Conservation (phyloP, 768 basidiomycete species). For the Suillus fuscotomentosus region DNA sequence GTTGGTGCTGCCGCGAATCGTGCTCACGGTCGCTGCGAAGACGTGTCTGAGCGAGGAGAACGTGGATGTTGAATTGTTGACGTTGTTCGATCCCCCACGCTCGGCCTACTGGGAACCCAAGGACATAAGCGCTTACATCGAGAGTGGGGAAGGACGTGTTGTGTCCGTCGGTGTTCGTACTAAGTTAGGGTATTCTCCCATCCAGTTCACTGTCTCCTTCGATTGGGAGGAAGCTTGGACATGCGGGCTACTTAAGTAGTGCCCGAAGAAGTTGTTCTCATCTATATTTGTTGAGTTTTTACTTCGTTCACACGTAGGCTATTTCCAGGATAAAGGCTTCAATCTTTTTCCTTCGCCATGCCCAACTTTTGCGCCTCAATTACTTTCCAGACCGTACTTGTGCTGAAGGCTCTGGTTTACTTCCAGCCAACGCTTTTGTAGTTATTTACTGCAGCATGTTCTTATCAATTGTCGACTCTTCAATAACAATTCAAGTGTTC, state of each 20-base stretch:
- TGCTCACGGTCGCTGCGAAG: background rate
- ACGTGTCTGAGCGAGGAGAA: background rate
- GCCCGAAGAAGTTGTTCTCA: background rate
- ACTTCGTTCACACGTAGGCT: background rate
- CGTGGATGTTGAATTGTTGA: background rate
- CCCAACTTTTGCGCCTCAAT: background rate
- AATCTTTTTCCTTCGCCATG: background rate
- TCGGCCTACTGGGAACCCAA: background rate
- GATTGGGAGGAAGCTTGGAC: constrained; percentile 3
- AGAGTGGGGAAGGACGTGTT: background rate
- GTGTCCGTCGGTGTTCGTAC: background rate
- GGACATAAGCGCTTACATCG: background rate
- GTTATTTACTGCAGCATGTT: background rate
- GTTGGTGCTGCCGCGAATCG: background rate
- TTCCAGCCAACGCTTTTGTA: background rate
- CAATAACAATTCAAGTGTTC: background rate
- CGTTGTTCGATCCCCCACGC: background rate
- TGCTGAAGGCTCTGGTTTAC: background rate
- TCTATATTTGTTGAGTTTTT: background rate
- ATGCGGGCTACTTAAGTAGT: background rate
- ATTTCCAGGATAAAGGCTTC: background rate
- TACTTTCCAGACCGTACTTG: background rate
- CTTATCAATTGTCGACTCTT: background rate
- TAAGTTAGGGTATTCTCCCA: too few relatives aligned
- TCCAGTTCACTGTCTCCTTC: background rate